Evolutionary conservation across 441 rosid genomes (phyloP), one percentile per base, ranked within the genome.

Genomic region (Isatis lusitanica): DNA sequence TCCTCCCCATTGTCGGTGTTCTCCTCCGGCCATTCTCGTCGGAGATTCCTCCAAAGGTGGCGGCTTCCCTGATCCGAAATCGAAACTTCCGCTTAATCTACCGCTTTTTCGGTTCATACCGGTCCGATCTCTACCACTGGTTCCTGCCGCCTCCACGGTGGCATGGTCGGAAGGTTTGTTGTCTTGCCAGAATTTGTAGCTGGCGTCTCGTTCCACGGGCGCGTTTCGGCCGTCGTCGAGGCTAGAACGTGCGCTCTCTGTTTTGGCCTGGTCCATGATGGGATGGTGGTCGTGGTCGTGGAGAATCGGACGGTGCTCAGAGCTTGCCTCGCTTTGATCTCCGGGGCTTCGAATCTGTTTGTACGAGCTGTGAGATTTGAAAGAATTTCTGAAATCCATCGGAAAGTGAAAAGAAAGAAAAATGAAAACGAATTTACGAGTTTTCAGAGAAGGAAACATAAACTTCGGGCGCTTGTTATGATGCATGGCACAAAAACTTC

Each of bases 321-420:
- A 66, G 69, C 63, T 60, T 55, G 39, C 9, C 1, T 50, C 56
- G 56, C 24, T 56, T 39, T 33, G 57, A 16, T 69, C 71, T 51
- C 46, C 57, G 7, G 66, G 39, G 52, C 28, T 75, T 10, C 62
- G 61, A 6, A 24, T 67, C 46, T 81, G 74, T 67, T 81, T 83
- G 53, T 63, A 82, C 17, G 86, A 75, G 12, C 43, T 67, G 10
- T 62, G 77, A 1, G 85, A 51, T 74, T 82, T 82, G 72, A 83
- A 85, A 9, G 89, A 79, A 55, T 84, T 83, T 74, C 68, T 82
- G 59, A 77, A 81, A 50, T 78, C 79, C 89, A 88, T 84, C 11
- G n/a, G 40, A 17, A 35, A 43, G 7, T 10, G 15, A 10, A 39
- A 61, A 3, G 38, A 4, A 30, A n/a, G 4, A 17, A 7, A 9